Conservation (phyloP, 805 yeast species). For the Ogataea nonfermentans region DNA sequence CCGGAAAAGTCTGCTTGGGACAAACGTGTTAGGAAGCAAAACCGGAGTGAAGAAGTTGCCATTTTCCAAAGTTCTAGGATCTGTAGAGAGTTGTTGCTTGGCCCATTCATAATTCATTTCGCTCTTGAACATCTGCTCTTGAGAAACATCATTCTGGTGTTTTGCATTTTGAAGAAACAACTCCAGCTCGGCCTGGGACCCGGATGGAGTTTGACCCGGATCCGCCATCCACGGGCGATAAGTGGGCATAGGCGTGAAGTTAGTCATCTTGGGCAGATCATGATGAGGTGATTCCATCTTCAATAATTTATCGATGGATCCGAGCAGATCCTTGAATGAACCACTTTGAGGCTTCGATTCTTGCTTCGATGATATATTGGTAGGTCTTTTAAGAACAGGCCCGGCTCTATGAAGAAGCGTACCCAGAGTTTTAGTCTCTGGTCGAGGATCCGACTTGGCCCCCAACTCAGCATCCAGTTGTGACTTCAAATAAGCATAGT, state of each 20-base stretch:
- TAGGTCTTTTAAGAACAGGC: neutral
- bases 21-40: slow-evolving; percentile 32
- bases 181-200: slow-evolving; percentile 34
- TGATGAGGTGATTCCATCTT: slow-evolving; percentile 7
- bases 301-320: slow-evolving; percentile 25
- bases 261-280: slow-evolving; percentile 27
- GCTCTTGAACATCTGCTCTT: slow-evolving; percentile 46
- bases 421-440: slow-evolving; percentile 10
- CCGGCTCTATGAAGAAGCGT: slow-evolving; percentile 2
- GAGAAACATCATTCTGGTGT: slow-evolving; percentile 36
- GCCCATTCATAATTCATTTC: slow-evolving; percentile 54
- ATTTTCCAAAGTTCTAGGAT: slow-evolving; percentile 41
- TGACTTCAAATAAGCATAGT: slow-evolving; percentile 13
- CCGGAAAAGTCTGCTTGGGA: slow-evolving; percentile 21
- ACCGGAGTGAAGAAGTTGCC: slow-evolving; percentile 48
- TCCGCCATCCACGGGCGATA: neutral
- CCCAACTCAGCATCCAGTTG: neutral
- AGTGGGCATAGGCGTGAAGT: slow-evolving; percentile 25
- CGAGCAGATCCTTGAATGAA: slow-evolving; percentile 25
- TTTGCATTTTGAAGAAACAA: slow-evolving; percentile 44
- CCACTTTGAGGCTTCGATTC: slow-evolving; percentile 1
- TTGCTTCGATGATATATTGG: neutral
- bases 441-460: neutral
- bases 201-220: neutral
- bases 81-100: slow-evolving; percentile 30